Evolutionary conservation across 2,329 filamentous ascomycete species (phyloP).

Genomic region (Apiospora kogelbergensis): DNA sequence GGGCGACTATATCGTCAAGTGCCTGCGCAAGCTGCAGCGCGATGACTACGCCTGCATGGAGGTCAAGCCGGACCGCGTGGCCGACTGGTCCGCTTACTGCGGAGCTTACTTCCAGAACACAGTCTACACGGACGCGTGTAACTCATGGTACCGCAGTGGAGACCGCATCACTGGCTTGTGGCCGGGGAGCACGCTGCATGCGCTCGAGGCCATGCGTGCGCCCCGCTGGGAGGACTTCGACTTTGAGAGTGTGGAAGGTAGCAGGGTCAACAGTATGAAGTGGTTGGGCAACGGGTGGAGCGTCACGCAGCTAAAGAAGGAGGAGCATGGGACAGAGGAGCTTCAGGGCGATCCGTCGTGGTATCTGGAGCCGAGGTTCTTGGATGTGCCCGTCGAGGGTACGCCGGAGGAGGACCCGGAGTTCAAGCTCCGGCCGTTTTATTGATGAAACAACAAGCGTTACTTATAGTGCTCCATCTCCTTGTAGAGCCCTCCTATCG

Average conservation of each 20-base stretch:
- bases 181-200: conserved; percentile 45
- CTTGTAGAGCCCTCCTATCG: no score
- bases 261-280: conserved; percentile 31
- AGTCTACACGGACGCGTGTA: conserved; percentile 48
- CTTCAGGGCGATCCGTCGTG: conserved; percentile 31
- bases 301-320: conserved; percentile 33
- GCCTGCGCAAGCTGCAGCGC: conserved; percentile 47
- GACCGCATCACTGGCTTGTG: conserved; percentile 42
- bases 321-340: conserved; percentile 24
- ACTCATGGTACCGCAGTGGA: conserved; percentile 54
- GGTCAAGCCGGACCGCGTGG: conserved; percentile 42
- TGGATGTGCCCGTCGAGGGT: conserved; percentile 23
- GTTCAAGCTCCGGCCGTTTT: conserved; percentile 31
- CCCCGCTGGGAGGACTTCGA: conserved; percentile 48
- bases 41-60: conserved; percentile 45
- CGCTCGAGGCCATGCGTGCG: conserved; percentile 40
- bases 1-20: conserved; percentile 47
- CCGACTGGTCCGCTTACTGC: conserved; percentile 47
- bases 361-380: conserved; percentile 30
- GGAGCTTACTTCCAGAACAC: conserved; percentile 48
- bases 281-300: conserved; percentile 46
- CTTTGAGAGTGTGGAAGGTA: conserved; percentile 33
- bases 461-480: no score
- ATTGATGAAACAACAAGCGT: conserved; percentile 9
- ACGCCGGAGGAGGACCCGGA: conserved; percentile 28